Evolutionary conservation across 2,329 filamentous ascomycete genomes (phyloP), one percentile per base, ranked within the genome.

Genomic region (Chalara sp.): DNA sequence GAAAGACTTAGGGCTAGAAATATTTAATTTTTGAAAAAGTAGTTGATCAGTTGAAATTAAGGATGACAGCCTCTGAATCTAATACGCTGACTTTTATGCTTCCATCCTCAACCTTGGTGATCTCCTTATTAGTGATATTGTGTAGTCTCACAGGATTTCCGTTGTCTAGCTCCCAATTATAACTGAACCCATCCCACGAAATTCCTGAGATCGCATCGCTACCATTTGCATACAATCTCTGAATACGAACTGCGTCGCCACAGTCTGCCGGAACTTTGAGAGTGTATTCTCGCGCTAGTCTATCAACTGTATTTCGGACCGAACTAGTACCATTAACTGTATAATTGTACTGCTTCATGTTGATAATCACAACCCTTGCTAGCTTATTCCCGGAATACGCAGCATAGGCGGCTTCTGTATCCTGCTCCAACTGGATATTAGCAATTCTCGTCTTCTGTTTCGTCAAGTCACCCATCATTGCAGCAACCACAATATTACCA

Each of bases 141-240:
- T 53, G 51, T 63, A 83, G 56, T 50, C 71, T 62, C 33, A 81
- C 76, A 2, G 80, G 78, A 61, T 63, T 67, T 0, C 80, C 81
- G 4, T 68, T 57, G 8, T 76, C 71, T 46, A 84, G 65, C 63
- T 84, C 80, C 52, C 75, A 76, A 58, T 84, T 79, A 56, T 81
- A 86, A 55, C 77, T 84, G 61, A 69, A 73, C 1, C 80, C 81
- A 62, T 84, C 78, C 68, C 75, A 84, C 0, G 78, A 77, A 42
- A 84, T 75, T 0, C 80, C 81, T 1, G 76, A 76, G 28, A 83
- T 74, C 6, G 81, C 80, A 65, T 85, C 79, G 55, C 78, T 83
- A 0, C 82, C 81, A 63, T 83, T 83, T 2, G 82, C 81, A 46
- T 70, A 61, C 32, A 85, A 63, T 30, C 80, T 66, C 59, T 78